Percentiles rank a stretch among this genome's conserved stretches.
Conservation (phyloP, 306 rosid species). For the Cajanus cajan region DNA sequence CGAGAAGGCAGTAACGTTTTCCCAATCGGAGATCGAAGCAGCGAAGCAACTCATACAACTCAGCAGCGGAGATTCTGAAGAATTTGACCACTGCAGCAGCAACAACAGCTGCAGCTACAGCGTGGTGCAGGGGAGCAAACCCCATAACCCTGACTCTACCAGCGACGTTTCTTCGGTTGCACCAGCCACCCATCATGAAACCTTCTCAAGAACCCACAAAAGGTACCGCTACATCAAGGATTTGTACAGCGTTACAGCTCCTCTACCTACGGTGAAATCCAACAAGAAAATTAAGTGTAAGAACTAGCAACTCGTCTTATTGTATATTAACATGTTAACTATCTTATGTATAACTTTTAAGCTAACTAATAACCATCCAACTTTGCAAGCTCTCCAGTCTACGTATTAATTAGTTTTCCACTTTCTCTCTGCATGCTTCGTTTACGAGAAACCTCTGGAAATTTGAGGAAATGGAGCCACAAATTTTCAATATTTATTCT, state of each 20-base stretch:
- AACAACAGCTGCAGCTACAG: slow-evolving; percentile 35
- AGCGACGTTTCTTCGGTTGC: slow-evolving; percentile 16
- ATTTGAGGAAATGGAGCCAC: not conserved
- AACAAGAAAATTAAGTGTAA: not conserved
- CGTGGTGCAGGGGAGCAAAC: slow-evolving; percentile 26
- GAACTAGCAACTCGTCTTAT: not conserved
- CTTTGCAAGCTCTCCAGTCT: not conserved
- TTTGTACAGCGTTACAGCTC: slow-evolving; percentile 12
- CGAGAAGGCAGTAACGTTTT: not conserved
- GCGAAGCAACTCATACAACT: slow-evolving; percentile 57
- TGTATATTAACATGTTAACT: not conserved
- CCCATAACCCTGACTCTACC: not conserved
- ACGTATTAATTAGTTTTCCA: not conserved
- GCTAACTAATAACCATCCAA: not conserved
- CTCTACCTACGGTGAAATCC: not conserved
- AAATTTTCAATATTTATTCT: not conserved
- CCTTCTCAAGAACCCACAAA: not conserved
- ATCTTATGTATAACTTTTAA: not conserved
- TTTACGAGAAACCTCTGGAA: not conserved
- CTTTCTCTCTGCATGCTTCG: not conserved
- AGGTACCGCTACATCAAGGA: slow-evolving; percentile 27
- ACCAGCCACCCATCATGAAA: not conserved
- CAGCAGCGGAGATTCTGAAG: slow-evolving; percentile 41
- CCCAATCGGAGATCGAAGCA: slow-evolving; percentile 47
- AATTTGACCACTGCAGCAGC: slow-evolving; percentile 14